Evolutionary conservation across 2,329 filamentous ascomycete genomes (phyloP).

Genomic region (Trichoderma gracile): DNA sequence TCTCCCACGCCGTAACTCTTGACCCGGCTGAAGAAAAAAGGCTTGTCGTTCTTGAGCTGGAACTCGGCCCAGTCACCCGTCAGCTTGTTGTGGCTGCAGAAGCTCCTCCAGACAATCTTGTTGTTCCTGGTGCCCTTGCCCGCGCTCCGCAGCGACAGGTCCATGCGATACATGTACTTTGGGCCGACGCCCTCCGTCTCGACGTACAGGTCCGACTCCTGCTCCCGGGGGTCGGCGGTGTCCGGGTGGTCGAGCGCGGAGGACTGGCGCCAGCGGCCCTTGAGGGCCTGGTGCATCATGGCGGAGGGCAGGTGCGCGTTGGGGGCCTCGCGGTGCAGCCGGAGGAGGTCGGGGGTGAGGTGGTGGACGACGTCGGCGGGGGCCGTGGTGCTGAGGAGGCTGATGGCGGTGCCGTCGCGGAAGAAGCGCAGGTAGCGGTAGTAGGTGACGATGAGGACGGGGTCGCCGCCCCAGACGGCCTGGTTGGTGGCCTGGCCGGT

Average conservation of each 20-base stretch:
- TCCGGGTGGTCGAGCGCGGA: slow-evolving; percentile 39
- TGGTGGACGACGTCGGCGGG: slow-evolving; percentile 86
- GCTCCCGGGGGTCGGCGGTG: slow-evolving; percentile 26
- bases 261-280: slow-evolving; percentile 55
- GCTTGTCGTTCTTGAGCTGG: slow-evolving; percentile 60
- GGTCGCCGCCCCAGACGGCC: slow-evolving; percentile 69
- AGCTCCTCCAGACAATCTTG: slow-evolving; percentile 84
- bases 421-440: slow-evolving; percentile 97
- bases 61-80: slow-evolving; percentile 93
- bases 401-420: slow-evolving; percentile 81
- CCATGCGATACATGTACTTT: slow-evolving; percentile 85
- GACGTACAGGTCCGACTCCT: slow-evolving; percentile 70
- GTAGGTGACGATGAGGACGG: slow-evolving; percentile 95
- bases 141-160: slow-evolving; percentile 68
- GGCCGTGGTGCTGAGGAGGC: slow-evolving; percentile 76
- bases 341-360: slow-evolving; percentile 70
- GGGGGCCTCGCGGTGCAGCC: slow-evolving; percentile 42
- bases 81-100: slow-evolving; percentile 85
- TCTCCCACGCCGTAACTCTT: slow-evolving; percentile 57
- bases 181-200: slow-evolving; percentile 80
- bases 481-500: slow-evolving; percentile 72
- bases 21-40: slow-evolving; percentile 68
- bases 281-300: slow-evolving; percentile 69
- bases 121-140: slow-evolving; percentile 72
- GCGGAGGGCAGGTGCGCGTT: slow-evolving; percentile 41